A percentile compares a stretch with the other conserved stretches of the same genome.
phyloP scores from a whole-genome alignment of 768 basidiomycete genomes.

The Rossbeevera mucosa region DNA sequence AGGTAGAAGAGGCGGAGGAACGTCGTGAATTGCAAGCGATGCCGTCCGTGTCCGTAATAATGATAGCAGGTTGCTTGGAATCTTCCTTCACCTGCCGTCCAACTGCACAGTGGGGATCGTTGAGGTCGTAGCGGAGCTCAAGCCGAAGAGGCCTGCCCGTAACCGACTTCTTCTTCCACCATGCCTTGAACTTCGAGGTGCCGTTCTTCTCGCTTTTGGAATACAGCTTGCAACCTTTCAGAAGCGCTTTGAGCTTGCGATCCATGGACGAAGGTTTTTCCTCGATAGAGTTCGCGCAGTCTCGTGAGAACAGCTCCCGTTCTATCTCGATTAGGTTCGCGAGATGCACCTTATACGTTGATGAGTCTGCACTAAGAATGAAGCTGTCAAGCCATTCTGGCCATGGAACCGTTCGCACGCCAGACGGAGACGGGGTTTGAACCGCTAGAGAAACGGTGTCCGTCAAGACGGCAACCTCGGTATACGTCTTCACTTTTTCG shows the following conservation, averaged over 20 bases:
- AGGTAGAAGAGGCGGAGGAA: slow-evolving; percentile 1
- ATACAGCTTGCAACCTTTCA: slow-evolving; percentile 40
- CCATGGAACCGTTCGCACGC: slow-evolving; percentile 34
- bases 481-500: slow-evolving; percentile 15
- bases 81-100: slow-evolving; percentile 34
- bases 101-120: slow-evolving; percentile 38
- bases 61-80: slow-evolving; percentile 12
- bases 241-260: slow-evolving; percentile 37
- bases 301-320: slow-evolving; percentile 28
- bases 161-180: slow-evolving; percentile 58
- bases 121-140: slow-evolving; percentile 39
- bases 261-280: slow-evolving; percentile 30
- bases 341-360: slow-evolving; percentile 34
- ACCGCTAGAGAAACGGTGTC: slow-evolving; percentile 12
- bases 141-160: slow-evolving; percentile 35
- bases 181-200: slow-evolving; percentile 52
- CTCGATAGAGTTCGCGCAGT: slow-evolving; percentile 16
- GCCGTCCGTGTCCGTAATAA: slow-evolving; percentile 24
- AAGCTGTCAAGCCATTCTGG: slow-evolving; percentile 38
- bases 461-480: slow-evolving; percentile 19
- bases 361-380: slow-evolving; percentile 31
- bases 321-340: slow-evolving; percentile 35
- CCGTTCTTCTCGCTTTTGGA: slow-evolving; percentile 32
- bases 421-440: slow-evolving; percentile 19
- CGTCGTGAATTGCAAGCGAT: slow-evolving; percentile 13